Conservation (phyloP, 805 yeast genomes). For the Wickerhamiella azyma region DNA sequence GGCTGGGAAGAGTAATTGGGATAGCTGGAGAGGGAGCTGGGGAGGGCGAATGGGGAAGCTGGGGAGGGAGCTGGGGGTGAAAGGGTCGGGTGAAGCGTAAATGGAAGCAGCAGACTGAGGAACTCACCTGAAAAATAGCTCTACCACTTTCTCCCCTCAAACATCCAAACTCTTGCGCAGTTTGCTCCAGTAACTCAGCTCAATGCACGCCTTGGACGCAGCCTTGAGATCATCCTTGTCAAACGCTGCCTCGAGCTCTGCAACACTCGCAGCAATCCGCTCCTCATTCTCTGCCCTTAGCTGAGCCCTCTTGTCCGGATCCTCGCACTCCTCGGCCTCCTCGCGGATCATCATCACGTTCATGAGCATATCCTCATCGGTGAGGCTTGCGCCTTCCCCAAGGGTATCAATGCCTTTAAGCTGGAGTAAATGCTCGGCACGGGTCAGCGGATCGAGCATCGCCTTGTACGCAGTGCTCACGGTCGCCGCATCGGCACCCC, state of each 20-base stretch:
- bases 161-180: slow-evolving; percentile 45
- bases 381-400: slow-evolving; percentile 31
- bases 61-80: too few species aligned
- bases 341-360: slow-evolving; percentile 78
- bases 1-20: too few species aligned
- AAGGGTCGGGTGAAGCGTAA: too few species aligned
- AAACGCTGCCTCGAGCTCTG: slow-evolving; percentile 36
- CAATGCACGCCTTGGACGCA: slow-evolving; percentile 54
- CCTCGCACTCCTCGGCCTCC: slow-evolving; percentile 50
- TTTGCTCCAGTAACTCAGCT: slow-evolving; percentile 73
- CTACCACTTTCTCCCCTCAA: too few species aligned
- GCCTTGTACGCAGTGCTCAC: slow-evolving; percentile 70
- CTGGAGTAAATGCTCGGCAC: slow-evolving; percentile 50
- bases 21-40: too few species aligned
- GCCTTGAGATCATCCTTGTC: slow-evolving; percentile 35
- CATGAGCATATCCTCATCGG: slow-evolving; percentile 44
- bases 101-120: too few species aligned
- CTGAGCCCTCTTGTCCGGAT: slow-evolving; percentile 41
- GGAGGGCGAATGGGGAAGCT: too few species aligned
- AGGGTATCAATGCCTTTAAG: slow-evolving; percentile 42
- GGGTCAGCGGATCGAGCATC: slow-evolving; percentile 49
- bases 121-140: too few species aligned
- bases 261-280: slow-evolving; percentile 38
- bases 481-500: slow-evolving; percentile 32
- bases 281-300: slow-evolving; percentile 43